Evolutionary conservation across 805 yeast species (phyloP).

Genomic region (Wickerhamomyces xylosicus): DNA sequence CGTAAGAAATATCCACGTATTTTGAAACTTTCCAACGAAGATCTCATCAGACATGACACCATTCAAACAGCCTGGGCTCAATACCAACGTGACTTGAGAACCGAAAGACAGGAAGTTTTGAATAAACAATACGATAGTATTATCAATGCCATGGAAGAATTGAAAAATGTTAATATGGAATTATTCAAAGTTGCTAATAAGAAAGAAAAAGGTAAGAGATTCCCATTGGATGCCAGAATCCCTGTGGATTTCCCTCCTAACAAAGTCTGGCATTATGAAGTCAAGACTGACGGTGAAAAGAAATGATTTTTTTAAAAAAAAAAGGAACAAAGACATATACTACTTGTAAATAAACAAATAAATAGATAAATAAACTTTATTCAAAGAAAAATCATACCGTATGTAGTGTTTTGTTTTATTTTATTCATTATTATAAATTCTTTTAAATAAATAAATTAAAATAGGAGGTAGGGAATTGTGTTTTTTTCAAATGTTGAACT

Average conservation of each 20-base stretch:
- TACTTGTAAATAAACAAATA: not conserved
- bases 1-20: constrained; percentile 81
- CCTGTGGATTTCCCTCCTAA: constrained; percentile 89
- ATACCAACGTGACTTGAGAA: constrained; percentile 42
- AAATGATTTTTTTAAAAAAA: not conserved
- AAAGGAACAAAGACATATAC: not conserved
- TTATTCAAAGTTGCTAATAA: constrained; percentile 55
- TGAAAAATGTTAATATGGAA: constrained; percentile 38
- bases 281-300: constrained; percentile 16
- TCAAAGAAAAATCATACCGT: no score
- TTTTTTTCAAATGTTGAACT: constrained; percentile 18
- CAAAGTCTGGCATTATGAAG: constrained; percentile 66
- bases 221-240: constrained; percentile 74
- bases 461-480: no score
- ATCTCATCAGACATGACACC: constrained; percentile 73
- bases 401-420: no score
- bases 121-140: constrained; percentile 57
- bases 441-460: no score
- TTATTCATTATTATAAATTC: no score
- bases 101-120: constrained; percentile 30
- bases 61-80: constrained; percentile 77
- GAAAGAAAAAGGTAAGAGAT: constrained; percentile 44
- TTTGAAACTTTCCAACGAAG: constrained; percentile 68
- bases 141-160: constrained; percentile 61
- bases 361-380: no score